Conservation (phyloP, 805 yeast species). For the Metschnikowia dekortorum region DNA sequence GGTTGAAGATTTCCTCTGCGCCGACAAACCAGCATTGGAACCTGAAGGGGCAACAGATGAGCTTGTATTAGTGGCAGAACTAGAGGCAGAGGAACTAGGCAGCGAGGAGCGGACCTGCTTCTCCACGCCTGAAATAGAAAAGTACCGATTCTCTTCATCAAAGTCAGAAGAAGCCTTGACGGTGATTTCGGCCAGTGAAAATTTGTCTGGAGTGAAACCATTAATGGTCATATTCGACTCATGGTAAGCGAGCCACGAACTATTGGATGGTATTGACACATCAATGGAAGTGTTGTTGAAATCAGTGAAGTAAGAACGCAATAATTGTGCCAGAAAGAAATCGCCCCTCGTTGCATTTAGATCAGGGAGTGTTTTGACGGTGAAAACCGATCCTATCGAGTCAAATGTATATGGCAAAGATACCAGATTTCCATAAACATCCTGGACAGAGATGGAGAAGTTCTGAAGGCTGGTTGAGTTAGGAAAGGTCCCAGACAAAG, state of each 20-base stretch:
- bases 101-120: conserved; percentile 13
- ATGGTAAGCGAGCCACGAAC: conserved; percentile 65
- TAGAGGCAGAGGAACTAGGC: conserved; percentile 24
- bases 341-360: conserved; percentile 66
- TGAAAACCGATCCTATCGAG: conserved; percentile 52
- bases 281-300: conserved; percentile 44
- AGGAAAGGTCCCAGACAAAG: conserved; percentile 58
- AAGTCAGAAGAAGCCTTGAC: conserved; percentile 28
- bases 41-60: conserved; percentile 28
- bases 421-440: conserved; percentile 57
- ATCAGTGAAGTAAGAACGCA: conserved; percentile 55
- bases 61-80: conserved; percentile 21
- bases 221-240: conserved; percentile 55
- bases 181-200: conserved; percentile 21
- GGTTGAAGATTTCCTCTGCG: conserved; percentile 17
- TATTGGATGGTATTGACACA: conserved; percentile 34
- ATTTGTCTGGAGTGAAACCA: conserved; percentile 53
- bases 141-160: conserved; percentile 32
- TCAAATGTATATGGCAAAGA: conserved; percentile 54
- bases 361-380: conserved; percentile 46
- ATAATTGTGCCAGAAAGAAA: conserved; percentile 54
- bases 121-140: conserved; percentile 50
- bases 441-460: conserved; percentile 56
- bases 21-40: conserved; percentile 18
- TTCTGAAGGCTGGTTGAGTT: conserved; percentile 33